These are phyloP conservation scores for Thelephora aurantiotincta DNA, from an alignment of 768 basidiomycete species.

Conservation along the genomic window DNA sequence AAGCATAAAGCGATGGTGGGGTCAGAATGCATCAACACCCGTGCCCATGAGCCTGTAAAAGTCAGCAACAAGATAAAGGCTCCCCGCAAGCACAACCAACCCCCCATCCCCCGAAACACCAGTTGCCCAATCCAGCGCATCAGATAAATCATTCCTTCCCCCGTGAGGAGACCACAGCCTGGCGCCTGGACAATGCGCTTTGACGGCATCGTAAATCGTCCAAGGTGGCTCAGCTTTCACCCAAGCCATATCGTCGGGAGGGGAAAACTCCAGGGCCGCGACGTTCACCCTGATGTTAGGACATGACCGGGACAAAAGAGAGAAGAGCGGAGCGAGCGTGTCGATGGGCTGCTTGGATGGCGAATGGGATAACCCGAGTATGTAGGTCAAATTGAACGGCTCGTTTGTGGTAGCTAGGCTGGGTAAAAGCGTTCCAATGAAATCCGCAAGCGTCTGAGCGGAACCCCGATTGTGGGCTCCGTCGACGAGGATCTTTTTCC, in stretches of 20 bases:
- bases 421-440: conserved; percentile 32
- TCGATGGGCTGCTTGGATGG: conserved; percentile 70
- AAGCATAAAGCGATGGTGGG: too few species aligned
- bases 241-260: too few species aligned
- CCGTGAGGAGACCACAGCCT: conserved; percentile 30
- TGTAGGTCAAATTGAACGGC: conserved; percentile 40
- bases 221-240: too few species aligned
- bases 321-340: conserved; percentile 56
- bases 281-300: too few species aligned
- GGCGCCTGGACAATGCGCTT: conserved; percentile 12
- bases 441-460: conserved; percentile 48
- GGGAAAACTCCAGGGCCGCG: too few species aligned
- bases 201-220: too few species aligned
- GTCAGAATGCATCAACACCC: too few species aligned
- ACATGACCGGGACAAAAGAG: conserved; percentile 4
- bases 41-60: conserved; percentile 42
- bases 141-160: conserved; percentile 19
- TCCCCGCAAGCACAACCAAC: conserved; percentile 75
- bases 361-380: conserved; percentile 75
- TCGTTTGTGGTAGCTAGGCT: conserved; percentile 8
- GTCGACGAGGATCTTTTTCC: conserved; percentile 51
- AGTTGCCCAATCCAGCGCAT: conserved; percentile 36
- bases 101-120: conserved; percentile 12
- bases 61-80: conserved; percentile 90
- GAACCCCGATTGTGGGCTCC: conserved; percentile 91